phyloP scores from a whole-genome alignment of 345 rosid species.

The Rhodomyrtus tomentosa region DNA sequence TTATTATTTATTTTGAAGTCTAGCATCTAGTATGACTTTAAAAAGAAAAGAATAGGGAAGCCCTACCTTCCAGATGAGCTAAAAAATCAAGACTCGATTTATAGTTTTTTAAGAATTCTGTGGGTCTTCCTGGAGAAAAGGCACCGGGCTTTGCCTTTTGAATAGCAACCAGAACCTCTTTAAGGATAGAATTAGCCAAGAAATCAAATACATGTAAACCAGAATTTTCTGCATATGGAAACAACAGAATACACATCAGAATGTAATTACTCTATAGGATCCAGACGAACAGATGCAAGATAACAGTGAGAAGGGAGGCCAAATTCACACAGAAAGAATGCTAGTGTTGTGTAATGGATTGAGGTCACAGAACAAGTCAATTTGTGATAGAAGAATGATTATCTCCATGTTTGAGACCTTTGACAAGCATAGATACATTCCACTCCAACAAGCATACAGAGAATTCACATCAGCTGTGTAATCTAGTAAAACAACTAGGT shows the following conservation, averaged over 20 bases:
- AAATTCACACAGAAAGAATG: not conserved
- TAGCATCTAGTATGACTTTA: not conserved
- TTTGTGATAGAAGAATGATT: not conserved
- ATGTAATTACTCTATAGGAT: not conserved
- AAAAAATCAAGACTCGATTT: constrained; percentile 81
- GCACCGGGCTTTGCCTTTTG: constrained; percentile 94
- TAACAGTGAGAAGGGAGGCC: not conserved
- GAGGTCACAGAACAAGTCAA: not conserved
- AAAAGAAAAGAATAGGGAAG: not conserved
- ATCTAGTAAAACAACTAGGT: not conserved
- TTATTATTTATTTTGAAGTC: not conserved
- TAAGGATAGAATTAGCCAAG: constrained; percentile 88
- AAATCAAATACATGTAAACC: constrained; percentile 95
- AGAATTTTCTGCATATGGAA: constrained; percentile 60
- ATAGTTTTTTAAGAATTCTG: constrained; percentile 83
- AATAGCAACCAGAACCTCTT: constrained; percentile 76
- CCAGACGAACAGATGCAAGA: not conserved
- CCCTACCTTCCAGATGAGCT: constrained; percentile 84
- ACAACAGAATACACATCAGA: not conserved
- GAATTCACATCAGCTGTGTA: not conserved
- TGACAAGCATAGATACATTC: not conserved
- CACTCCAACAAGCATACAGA: not conserved
- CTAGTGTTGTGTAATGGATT: not conserved
- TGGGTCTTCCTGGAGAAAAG: constrained; percentile 98
- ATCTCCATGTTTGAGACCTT: not conserved